Percentiles rank a stretch among this genome's conserved stretches.
Conservation (phyloP, 495 filamentous ascomycete genomes). For the Parathielavia hyrcaniae region DNA sequence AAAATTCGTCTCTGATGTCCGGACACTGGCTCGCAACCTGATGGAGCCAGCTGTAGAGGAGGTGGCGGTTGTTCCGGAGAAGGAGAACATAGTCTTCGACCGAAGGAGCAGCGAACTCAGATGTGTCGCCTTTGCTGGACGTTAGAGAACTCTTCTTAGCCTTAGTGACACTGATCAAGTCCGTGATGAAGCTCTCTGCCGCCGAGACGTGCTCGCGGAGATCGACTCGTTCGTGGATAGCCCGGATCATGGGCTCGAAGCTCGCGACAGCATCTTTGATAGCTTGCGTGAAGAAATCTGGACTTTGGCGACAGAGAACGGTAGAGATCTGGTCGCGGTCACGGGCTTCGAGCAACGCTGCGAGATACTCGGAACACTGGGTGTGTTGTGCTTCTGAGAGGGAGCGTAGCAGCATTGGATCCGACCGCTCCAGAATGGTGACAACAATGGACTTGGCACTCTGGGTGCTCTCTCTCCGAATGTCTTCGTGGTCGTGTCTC, state of each 20-base stretch:
- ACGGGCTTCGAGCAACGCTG: constrained; percentile 50
- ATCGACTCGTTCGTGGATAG: constrained; percentile 57
- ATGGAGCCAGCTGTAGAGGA: constrained; percentile 56
- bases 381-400: constrained; percentile 48
- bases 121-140: constrained; percentile 14
- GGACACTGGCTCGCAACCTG: constrained; percentile 56
- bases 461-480: constrained; percentile 36
- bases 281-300: constrained; percentile 54
- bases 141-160: constrained; percentile 22
- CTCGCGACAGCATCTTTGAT: constrained; percentile 51
- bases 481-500: constrained; percentile 45
- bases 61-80: constrained; percentile 47
- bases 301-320: constrained; percentile 50
- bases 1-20: constrained; percentile 48
- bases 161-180: constrained; percentile 50
- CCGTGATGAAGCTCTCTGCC: constrained; percentile 51
- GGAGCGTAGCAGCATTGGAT: constrained; percentile 23
- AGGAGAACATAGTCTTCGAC: constrained; percentile 58
- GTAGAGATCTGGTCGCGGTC: constrained; percentile 56
- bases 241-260: constrained; percentile 61
- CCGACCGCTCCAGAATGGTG: constrained; percentile 41
- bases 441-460: constrained; percentile 44
- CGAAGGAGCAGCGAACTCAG: constrained; percentile 34
- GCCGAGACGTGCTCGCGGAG: constrained; percentile 53
- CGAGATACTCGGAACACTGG: constrained; percentile 53